Conservation (phyloP, 345 rosid genomes). For the Populus davidiana region DNA sequence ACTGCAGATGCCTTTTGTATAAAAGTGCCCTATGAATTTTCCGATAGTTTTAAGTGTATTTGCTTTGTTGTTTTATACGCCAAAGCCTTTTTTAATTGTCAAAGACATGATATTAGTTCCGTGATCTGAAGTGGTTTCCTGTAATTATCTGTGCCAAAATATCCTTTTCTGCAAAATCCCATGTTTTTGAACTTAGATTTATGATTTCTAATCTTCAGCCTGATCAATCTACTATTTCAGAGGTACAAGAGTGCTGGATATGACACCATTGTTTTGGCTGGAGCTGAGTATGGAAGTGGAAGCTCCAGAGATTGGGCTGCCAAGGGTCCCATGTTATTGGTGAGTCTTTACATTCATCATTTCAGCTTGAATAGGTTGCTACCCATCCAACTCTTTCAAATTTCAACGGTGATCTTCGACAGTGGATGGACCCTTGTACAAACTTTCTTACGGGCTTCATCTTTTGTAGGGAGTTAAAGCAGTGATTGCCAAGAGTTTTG, state of each 20-base stretch:
- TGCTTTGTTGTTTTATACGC: too few relatives aligned
- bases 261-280: slow-evolving; percentile 84
- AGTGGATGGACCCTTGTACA: too few relatives aligned
- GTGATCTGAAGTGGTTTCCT: background rate
- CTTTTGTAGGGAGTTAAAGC: slow-evolving; percentile 86
- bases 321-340: slow-evolving; percentile 97
- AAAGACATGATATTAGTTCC: background rate
- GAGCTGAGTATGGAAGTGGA: slow-evolving; percentile 99
- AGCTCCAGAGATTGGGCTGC: slow-evolving; percentile 99
- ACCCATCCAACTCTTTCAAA: background rate
- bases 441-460: slow-evolving; percentile 10
- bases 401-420: background rate
- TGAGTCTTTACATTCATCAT: slow-evolving; percentile 22
- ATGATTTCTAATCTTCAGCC: background rate
- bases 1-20: too few relatives aligned
- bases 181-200: background rate
- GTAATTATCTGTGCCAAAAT: background rate
- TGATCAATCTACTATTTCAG: slow-evolving; percentile 39
- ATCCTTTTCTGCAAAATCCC: background rate
- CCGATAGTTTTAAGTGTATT: too few relatives aligned
- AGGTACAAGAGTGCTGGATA: slow-evolving; percentile 74
- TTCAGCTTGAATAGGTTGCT: background rate
- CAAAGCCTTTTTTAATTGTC: too few relatives aligned
- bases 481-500: slow-evolving; percentile 94
- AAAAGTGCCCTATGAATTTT: too few relatives aligned